Evolutionary conservation across 2,329 filamentous ascomycete species (phyloP), one percentile per base, ranked within the genome.

Genomic region (Grosmannia huntii): DNA sequence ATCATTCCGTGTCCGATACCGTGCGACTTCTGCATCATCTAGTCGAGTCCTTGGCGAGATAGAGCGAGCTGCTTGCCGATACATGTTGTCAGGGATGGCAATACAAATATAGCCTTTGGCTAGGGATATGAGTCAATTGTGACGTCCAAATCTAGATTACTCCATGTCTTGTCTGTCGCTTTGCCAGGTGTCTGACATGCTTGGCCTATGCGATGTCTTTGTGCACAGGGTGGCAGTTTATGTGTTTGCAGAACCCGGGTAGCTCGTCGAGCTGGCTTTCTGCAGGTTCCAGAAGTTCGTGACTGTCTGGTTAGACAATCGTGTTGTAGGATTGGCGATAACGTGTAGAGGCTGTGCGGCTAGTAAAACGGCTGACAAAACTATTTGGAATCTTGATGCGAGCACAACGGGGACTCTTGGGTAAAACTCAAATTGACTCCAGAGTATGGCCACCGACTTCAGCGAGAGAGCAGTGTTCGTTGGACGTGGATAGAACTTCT

Each of bases 21-120:
- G 1, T 72, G 70, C 64, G 68, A 72, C 57, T 72, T 65, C 60
- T 72, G 70, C 61, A 68, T 72, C 53, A 70, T 71, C 53, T 68
- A 56, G 38, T 25, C 23, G 3, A 11, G 46, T 3, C 21, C 36
- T 38, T 16, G 16, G 3, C 16, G 14, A 41, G 38, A 41, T 19
- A 41, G 38, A 16, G 19, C 19, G 38, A 41, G 38, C 38, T 3
- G 38, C 19, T 41, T 41, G 38, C 38, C 14, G 19, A 41, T 41
- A 19, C 3, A 41, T 3, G 19, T 41, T 5, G 14, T 41, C 19
- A 9, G 38, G 38, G 38, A 19, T 7, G 19, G 14, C 2, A 41
- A 4, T 41, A 19, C 16, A 5, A 9, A 19, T 5, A 19, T 41
- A 19, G 38, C 38, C 2, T 14, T 28, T 28, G 28, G 28, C n/a